Evolutionary conservation across 139 green algal species (phyloP).

Genomic region (Micractinium conductrix): DNA sequence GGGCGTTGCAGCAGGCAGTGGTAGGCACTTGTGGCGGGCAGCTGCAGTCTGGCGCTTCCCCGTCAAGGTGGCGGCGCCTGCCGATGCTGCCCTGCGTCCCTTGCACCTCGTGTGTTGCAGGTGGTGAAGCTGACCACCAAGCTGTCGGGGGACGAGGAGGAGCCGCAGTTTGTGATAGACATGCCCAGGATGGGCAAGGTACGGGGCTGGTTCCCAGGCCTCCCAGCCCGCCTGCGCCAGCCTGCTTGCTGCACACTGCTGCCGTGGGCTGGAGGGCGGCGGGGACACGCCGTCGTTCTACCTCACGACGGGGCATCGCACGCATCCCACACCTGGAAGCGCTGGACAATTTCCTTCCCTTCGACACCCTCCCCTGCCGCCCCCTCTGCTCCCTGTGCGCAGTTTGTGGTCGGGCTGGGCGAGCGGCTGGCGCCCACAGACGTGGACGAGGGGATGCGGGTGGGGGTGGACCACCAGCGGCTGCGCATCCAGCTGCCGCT

Average conservation of each 20-base stretch:
- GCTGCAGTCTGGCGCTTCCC: no score
- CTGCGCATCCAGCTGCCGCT: slow-evolving; percentile 99
- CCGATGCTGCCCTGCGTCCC: background rate
- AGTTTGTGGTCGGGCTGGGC: slow-evolving; percentile 99
- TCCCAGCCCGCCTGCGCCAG: background rate
- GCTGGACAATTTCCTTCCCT: background rate
- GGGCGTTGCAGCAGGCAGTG: no score
- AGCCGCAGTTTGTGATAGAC: background rate
- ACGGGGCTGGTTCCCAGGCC: background rate
- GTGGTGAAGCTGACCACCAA: slow-evolving; percentile 15
- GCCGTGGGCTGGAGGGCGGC: no score
- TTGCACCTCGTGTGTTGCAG: background rate
- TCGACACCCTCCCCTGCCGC: background rate
- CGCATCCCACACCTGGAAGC: no score
- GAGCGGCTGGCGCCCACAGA: slow-evolving; percentile 96
- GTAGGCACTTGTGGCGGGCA: no score
- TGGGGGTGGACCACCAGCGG: slow-evolving; percentile 97
- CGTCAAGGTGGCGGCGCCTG: background rate
- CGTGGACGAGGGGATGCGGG: slow-evolving; percentile 99
- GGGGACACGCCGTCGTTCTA: background rate
- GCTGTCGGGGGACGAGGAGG: background rate
- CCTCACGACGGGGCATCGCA: no score
- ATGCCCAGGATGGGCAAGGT: slow-evolving; percentile 10
- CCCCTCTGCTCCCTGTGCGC: slow-evolving; percentile 42
- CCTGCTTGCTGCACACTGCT: background rate